Evolutionary conservation across 345 rosid species (phyloP).

Genomic region (Hevea brasiliensis): DNA sequence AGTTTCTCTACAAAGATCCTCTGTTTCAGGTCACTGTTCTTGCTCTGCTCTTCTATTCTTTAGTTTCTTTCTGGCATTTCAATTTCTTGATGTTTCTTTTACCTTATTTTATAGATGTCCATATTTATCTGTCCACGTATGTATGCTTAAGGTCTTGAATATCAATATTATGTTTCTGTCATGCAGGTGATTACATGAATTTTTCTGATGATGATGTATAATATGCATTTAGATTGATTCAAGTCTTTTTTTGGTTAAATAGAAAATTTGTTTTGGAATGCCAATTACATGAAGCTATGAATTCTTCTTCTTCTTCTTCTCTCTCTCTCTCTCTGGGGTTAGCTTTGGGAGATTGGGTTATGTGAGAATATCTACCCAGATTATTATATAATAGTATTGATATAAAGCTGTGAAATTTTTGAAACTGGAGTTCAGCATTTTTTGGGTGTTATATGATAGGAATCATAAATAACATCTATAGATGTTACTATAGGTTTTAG

Average conservation of each 20-base stretch:
- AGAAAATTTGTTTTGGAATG: too few species aligned
- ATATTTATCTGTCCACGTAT: too few species aligned
- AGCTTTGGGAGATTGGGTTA: conserved; percentile 8
- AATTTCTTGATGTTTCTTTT: neutral
- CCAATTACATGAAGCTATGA: neutral
- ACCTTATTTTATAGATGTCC: too few species aligned
- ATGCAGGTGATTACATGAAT: too few species aligned
- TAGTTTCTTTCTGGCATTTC: neutral
- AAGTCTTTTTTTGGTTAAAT: too few species aligned
- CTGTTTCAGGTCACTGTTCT: neutral
- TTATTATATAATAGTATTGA: neutral
- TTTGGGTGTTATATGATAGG: neutral
- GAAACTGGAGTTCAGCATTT: conserved; percentile 1
- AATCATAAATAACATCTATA: neutral
- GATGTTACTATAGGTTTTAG: too few species aligned
- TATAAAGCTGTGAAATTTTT: neutral
- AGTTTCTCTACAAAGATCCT: conserved; percentile 1
- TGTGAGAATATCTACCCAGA: neutral
- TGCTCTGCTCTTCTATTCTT: neutral
- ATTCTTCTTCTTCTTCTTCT: neutral
- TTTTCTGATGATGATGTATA: too few species aligned
- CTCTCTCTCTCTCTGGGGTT: neutral
- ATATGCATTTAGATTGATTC: too few species aligned
- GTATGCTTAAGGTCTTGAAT: too few species aligned
- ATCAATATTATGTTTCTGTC: neutral